Evolutionary conservation across 306 rosid species (phyloP), one percentile per base, ranked within the genome.

Genomic region (Luffa acutangula): DNA sequence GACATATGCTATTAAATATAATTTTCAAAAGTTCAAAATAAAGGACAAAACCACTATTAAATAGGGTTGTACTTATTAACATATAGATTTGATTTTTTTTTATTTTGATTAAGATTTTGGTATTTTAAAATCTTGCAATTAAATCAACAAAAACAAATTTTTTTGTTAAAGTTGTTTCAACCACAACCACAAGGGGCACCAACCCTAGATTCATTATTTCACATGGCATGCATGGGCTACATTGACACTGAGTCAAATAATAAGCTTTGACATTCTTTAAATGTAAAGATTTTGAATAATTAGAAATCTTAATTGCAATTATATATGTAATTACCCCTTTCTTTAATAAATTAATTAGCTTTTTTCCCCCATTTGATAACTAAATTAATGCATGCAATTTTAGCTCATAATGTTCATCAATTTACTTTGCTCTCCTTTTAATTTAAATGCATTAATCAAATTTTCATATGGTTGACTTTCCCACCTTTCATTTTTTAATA

Each of bases 161-260:
- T 25, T 25, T 25, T 42, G 54, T 67, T 67, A 67, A 9, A 17
- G 75, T 67, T 67, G 52, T 20, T 42, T 43, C n/a, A 70, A 70
- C 37, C 36, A 67, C 33, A 67, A 41, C 1, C 52, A 67, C 31
- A 41, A 67, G 34, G 31, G 15, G 2, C 15, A 69, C 33, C 53
- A 63, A 45, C 77, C 77, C 39, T 70, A 49, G 60, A 49, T 33
- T 73, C 21, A 73, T 73, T 5, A 73, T 73, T 71, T 71, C 54
- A 71, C 77, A 45, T 71, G 77, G 41, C 41, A 46, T 20, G 76
- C 54, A 45, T 71, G 54, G 11, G 9, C 20, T 43, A 71, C 10
- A 11, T 73, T 31, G 31, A 31, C 15, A 34, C 31, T 49, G 5
- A 48, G 60, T 48, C 77, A 49, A 49, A 49, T 14, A 2, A 46